Evolutionary conservation across 768 basidiomycete species (phyloP).

Genomic region (Ephemerocybe angulata): DNA sequence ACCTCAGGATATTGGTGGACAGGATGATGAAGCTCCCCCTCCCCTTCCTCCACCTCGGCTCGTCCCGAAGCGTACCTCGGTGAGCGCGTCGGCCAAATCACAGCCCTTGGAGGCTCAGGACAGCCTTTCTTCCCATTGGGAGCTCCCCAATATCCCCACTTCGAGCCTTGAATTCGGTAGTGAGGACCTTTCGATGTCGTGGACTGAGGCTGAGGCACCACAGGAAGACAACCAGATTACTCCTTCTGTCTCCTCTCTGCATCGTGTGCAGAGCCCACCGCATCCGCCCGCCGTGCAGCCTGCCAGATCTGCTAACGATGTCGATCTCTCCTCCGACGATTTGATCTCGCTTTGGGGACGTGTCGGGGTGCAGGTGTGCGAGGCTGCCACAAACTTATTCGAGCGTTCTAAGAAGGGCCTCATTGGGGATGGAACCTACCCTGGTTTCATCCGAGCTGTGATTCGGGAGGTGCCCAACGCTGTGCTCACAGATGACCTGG

Average conservation of each 20-base stretch:
- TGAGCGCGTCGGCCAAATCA: conserved; percentile 25
- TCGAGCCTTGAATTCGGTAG: conserved; percentile 50
- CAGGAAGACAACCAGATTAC: not conserved
- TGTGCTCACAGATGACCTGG: conserved; percentile 46
- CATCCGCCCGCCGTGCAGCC: conserved; percentile 2
- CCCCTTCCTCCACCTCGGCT: conserved; percentile 46
- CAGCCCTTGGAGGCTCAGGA: conserved; percentile 26
- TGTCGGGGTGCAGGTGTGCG: conserved; percentile 71
- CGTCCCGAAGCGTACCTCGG: conserved; percentile 23
- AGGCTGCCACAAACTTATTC: conserved; percentile 61
- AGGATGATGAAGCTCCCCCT: conserved; percentile 38
- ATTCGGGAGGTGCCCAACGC: conserved; percentile 66
- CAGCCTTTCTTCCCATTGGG: conserved; percentile 56
- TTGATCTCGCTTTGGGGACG: conserved; percentile 67
- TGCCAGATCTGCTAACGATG: conserved; percentile 23
- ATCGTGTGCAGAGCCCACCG: conserved; percentile 8
- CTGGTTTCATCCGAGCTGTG: conserved; percentile 71
- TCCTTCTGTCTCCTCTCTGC: conserved; percentile 14
- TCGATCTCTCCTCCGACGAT: conserved; percentile 54
- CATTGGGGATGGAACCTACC: conserved; percentile 81
- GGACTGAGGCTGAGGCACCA: conserved; percentile 47
- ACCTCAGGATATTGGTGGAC: conserved; percentile 31
- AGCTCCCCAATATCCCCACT: conserved; percentile 58
- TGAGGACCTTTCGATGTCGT: conserved; percentile 53
- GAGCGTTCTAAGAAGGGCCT: conserved; percentile 76